Conservation (phyloP, 495 filamentous ascomycete genomes). For the Niebla homalea region DNA sequence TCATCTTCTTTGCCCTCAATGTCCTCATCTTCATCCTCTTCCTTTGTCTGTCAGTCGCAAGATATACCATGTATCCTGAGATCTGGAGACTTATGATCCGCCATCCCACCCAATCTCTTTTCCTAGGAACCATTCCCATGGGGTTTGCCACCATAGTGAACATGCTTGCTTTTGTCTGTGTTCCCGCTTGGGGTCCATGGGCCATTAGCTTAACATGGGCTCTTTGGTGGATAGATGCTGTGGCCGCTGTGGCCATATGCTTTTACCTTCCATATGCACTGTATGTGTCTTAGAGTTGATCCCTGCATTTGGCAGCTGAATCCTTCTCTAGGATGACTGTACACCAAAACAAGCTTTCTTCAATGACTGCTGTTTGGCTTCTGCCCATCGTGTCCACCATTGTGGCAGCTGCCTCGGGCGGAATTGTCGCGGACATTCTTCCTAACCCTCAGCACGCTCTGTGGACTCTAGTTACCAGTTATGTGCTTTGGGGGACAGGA, state of each 20-base stretch:
- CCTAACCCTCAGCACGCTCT: constrained; percentile 39
- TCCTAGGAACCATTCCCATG: constrained; percentile 51
- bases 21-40: constrained; percentile 36
- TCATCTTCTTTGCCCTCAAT: constrained; percentile 42
- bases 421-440: constrained; percentile 39
- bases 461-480: constrained; percentile 41
- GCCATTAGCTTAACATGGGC: constrained; percentile 28
- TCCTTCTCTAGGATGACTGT: constrained; percentile 20
- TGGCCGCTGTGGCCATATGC: constrained; percentile 35
- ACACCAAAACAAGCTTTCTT: constrained; percentile 23
- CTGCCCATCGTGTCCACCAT: constrained; percentile 46
- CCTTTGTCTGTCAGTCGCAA: constrained; percentile 32
- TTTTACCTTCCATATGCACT: constrained; percentile 43
- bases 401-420: constrained; percentile 45
- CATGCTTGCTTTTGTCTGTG: constrained; percentile 42
- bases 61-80: constrained; percentile 45
- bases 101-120: constrained; percentile 46
- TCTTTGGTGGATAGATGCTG: constrained; percentile 47
- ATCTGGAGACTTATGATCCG: constrained; percentile 43
- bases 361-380: constrained; percentile 48
- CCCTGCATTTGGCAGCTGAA: neutral
- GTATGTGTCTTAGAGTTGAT: constrained; percentile 21
- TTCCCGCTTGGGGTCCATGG: constrained; percentile 37
- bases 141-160: constrained; percentile 49
- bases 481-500: constrained; percentile 48